These are phyloP conservation scores for Massarina eburnea DNA, from an alignment of 2,329 filamentous ascomycete genomes.

Conservation along the genomic window DNA sequence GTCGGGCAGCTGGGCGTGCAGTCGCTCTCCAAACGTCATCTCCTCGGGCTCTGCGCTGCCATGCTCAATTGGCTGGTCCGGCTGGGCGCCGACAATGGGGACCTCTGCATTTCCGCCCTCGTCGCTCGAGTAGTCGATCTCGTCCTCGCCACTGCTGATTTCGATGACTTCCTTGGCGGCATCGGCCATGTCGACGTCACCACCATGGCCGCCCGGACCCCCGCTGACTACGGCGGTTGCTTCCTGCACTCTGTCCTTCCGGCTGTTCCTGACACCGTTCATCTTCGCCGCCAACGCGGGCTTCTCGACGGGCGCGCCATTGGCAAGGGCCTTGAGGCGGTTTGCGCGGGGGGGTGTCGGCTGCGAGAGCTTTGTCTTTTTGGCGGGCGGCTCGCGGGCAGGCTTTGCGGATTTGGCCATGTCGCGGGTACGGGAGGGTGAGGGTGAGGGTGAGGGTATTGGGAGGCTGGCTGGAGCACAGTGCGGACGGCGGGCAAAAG, in stretches of 20 bases:
- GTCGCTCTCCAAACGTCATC: slow-evolving; percentile 84
- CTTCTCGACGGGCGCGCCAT: slow-evolving; percentile 34
- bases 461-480: slow-evolving; percentile 2
- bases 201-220: slow-evolving; percentile 48
- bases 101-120: slow-evolving; percentile 29
- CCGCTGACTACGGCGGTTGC: slow-evolving; percentile 57
- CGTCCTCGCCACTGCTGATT: slow-evolving; percentile 51
- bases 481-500: slow-evolving; percentile 27
- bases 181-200: slow-evolving; percentile 43
- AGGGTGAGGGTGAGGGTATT: slow-evolving; percentile 6
- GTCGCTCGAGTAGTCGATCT: slow-evolving; percentile 36
- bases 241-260: slow-evolving; percentile 59
- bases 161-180: slow-evolving; percentile 45
- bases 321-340: slow-evolving; percentile 37
- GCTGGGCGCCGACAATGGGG: slow-evolving; percentile 14
- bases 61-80: slow-evolving; percentile 40
- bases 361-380: slow-evolving; percentile 41
- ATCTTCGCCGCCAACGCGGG: slow-evolving; percentile 49
- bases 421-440: slow-evolving; percentile 25
- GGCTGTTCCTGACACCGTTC: slow-evolving; percentile 55
- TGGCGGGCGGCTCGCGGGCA: slow-evolving; percentile 37
- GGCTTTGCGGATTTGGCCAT: slow-evolving; percentile 17
- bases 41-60: slow-evolving; percentile 49
- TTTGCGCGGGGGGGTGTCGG: slow-evolving; percentile 24
- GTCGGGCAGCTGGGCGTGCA: slow-evolving; percentile 64